Evolutionary conservation across 1,284 basidiomycete species (phyloP), one percentile per base, ranked within the genome.

Genomic region (Ganoderma lucidum): DNA sequence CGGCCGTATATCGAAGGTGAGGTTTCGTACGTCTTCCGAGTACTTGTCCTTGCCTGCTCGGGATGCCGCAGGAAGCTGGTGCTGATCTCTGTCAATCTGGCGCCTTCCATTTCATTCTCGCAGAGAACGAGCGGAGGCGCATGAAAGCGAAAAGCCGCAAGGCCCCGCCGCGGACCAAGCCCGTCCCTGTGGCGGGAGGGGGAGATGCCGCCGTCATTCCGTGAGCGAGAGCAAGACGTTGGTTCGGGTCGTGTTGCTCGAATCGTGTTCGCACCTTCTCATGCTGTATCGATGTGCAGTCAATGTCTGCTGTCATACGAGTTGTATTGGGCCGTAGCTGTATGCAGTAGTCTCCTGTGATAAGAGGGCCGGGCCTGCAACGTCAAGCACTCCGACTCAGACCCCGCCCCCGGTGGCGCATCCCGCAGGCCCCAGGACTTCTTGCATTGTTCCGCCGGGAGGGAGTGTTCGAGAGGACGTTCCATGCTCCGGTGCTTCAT

Each of bases 131-230:
- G 80, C 87, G 92, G 74, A 87, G 86, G 76, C 87, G 87, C 70
- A 88, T 92, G 86, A 93, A 92, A 77, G 88, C 88, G 23, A 94
- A 91, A 79, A 93, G 93, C 60, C 82, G 93, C 62, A 88, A 88
- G 63, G 88, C 88, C 55, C 88, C 85, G 60, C 85, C 87, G 60
- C 87, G 88, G 67, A 71, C 71, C 64, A 79, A 78, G 66, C 48
- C 69, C 42, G 69, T 69, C 35, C 67, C 71, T 67, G 71, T 73
- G 17, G 67, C 74, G 39, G 72, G 72, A 37, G 65, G 63, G 63
- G 55, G 19, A 53, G 63, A 63, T 35, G 61, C 74, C n/a, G 75
- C 77, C 23, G 68, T 76, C 15, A 75, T 76, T 67, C 10, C 28
- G 53, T 77, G 66, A 72, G 23, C 32, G 28, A 6, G 19, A 9